These are phyloP conservation scores for Collybia mongolica DNA, from an alignment of 768 basidiomycete genomes.

Conservation along the genomic window DNA sequence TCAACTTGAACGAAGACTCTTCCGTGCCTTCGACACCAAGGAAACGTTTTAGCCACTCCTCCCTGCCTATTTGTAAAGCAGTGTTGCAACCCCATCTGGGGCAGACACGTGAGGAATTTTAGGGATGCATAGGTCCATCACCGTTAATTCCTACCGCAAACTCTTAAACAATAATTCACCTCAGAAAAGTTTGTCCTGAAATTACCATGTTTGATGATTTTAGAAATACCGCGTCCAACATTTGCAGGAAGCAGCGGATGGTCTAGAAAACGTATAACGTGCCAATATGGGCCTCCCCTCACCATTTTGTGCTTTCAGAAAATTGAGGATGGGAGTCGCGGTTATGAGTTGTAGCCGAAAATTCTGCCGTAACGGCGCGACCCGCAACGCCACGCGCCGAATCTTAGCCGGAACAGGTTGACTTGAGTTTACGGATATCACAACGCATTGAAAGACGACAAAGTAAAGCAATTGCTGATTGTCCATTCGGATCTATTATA, in stretches of 20 bases:
- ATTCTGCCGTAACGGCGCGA: background rate
- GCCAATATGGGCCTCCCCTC: too few species aligned
- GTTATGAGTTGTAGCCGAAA: background rate
- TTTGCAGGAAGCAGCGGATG: slow-evolving; percentile 18
- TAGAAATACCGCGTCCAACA: slow-evolving; percentile 19
- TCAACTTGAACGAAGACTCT: slow-evolving; percentile 12
- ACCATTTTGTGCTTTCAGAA: background rate
- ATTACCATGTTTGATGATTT: slow-evolving; percentile 19
- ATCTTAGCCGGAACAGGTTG: too few species aligned
- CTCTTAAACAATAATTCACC: background rate
- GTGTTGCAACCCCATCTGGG: slow-evolving; percentile 17
- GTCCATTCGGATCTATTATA: too few species aligned
- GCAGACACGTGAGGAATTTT: slow-evolving; percentile 19
- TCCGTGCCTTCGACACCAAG: slow-evolving; percentile 17
- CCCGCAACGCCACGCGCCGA: too few species aligned
- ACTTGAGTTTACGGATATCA: too few species aligned
- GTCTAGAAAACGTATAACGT: slow-evolving; percentile 14
- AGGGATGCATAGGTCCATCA: slow-evolving; percentile 19
- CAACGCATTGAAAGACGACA: too few species aligned
- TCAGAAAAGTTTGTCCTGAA: background rate
- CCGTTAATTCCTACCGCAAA: slow-evolving; percentile 18
- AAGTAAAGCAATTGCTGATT: too few species aligned
- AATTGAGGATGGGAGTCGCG: background rate
- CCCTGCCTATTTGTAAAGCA: slow-evolving; percentile 18
- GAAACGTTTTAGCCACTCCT: slow-evolving; percentile 19